phyloP scores from a whole-genome alignment of 768 basidiomycete genomes.

The Hortiboletus flavorubellus region DNA sequence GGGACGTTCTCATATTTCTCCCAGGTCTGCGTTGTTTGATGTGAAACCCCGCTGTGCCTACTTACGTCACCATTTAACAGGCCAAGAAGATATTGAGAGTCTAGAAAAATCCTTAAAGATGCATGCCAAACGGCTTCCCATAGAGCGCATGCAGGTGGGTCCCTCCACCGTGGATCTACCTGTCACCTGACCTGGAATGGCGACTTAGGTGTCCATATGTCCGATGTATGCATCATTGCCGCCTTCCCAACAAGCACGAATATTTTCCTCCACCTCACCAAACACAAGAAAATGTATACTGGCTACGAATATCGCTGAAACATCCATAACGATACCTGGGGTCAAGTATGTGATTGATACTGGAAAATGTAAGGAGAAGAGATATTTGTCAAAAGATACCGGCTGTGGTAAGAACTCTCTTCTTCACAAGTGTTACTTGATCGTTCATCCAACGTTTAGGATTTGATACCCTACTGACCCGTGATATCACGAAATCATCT shows the following conservation, averaged over 20 bases:
- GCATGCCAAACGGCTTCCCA: constrained; percentile 67
- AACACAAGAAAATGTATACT: constrained; percentile 87
- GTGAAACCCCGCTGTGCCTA: background rate
- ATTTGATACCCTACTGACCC: constrained; percentile 81
- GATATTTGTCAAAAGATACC: constrained; percentile 64
- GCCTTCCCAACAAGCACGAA: constrained; percentile 69
- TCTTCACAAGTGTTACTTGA: background rate
- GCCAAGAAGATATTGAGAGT: constrained; percentile 95
- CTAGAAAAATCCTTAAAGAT: constrained; percentile 71
- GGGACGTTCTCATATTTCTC: constrained; percentile 92
- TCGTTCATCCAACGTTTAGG: constrained; percentile 42
- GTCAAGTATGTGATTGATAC: constrained; percentile 95
- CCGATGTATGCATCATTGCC: constrained; percentile 89
- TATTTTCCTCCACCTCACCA: constrained; percentile 64
- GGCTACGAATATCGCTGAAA: constrained; percentile 98
- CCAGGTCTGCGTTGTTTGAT: constrained; percentile 50
- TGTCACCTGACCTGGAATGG: background rate
- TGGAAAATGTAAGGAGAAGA: constrained; percentile 94
- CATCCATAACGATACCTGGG: constrained; percentile 95
- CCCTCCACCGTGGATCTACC: background rate
- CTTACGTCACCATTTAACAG: constrained; percentile 34
- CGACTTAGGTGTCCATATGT: constrained; percentile 60
- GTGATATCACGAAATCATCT: constrained; percentile 83
- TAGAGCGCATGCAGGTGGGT: constrained; percentile 49
- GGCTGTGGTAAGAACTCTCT: constrained; percentile 56